Evolutionary conservation across 495 filamentous ascomycete species (phyloP), one percentile per base, ranked within the genome.

Genomic region (Bacidia gigantensis): DNA sequence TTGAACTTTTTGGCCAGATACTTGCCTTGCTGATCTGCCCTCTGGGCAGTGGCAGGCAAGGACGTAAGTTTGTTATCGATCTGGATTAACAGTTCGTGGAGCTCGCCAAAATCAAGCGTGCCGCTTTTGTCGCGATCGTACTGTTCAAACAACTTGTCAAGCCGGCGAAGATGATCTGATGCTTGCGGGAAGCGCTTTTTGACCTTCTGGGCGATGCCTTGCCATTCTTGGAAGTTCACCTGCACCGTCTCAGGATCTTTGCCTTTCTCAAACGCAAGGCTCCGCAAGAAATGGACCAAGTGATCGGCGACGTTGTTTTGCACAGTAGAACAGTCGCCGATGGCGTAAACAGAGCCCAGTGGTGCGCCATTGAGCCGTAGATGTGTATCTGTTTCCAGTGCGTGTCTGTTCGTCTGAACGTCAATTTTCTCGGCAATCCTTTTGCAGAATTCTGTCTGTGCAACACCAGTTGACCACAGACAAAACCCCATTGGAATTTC

Each of bases 401-500:
- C 93, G 59, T 89, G 89, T 32, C 75, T 77, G 67, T 99, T 99
- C 46, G 78, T 86, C 63, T 99, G 93, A 9, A 69, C 64, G 43
- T 86, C 82, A 14, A 95, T 74, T 58, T 85, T 82, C 2, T 68
- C 69, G 7, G 87, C 81, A 11, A 97, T 71, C 3, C 67, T 77
- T 65, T 86, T 76, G 65, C 77, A 83, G 57, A 99, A 78, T 11
- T 84, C 79, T 17, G 84, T 82, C 64, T 94, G 92, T 0, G 88
- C 83, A 39, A 99, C 90, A 51, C 93, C 93, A 1, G 93, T 99
- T 0, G 92, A 97, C 93, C 93, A 99, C 3, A 99, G 73, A 60
- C 92, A 97, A 68, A 99, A 95, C 45, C 85, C 90, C 73, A 87
- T 93, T 0, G 93, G 93, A 2, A 99, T 80, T 53, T 97, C 89